Conservation (phyloP, 1,284 basidiomycete species). For the Trichosporon faecale region DNA sequence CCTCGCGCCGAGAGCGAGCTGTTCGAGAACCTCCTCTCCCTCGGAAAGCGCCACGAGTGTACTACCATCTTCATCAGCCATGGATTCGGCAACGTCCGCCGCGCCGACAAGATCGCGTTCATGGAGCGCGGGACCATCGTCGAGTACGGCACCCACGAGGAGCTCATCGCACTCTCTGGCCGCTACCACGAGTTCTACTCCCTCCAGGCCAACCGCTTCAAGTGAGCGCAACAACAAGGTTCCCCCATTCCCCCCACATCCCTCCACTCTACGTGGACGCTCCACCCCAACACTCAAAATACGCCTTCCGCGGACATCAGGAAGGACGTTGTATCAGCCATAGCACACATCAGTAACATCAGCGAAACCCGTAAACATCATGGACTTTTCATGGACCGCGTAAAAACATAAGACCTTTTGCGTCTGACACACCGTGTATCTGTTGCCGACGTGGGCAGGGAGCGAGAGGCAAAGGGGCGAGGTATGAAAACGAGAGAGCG, state of each 20-base stretch:
- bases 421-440: too few species aligned
- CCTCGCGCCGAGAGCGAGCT: conserved; percentile 49
- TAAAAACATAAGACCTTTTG: background rate
- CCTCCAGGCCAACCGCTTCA: conserved; percentile 29
- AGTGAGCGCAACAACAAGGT: background rate
- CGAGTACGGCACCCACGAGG: conserved; percentile 74
- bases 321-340: background rate
- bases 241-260: too few species aligned
- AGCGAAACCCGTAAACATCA: background rate
- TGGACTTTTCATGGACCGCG: background rate
- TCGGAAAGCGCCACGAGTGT: conserved; percentile 23
- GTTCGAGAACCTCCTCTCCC: background rate
- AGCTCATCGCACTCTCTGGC: conserved; percentile 58
- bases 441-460: too few species aligned
- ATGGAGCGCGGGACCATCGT: conserved; percentile 50
- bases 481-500: too few species aligned
- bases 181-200: conserved; percentile 39
- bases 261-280: too few species aligned
- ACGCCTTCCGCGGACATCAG: background rate
- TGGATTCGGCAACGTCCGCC: conserved; percentile 55
- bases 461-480: too few species aligned
- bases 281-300: background rate
- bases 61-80: conserved; percentile 75
- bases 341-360: background rate
- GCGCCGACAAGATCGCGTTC: conserved; percentile 58